A percentile compares a stretch with the other conserved stretches of the same genome.
These are phyloP conservation scores for Leptodermis oblonga DNA, from an alignment of 257 asterid genomes.

Conservation along the genomic window DNA sequence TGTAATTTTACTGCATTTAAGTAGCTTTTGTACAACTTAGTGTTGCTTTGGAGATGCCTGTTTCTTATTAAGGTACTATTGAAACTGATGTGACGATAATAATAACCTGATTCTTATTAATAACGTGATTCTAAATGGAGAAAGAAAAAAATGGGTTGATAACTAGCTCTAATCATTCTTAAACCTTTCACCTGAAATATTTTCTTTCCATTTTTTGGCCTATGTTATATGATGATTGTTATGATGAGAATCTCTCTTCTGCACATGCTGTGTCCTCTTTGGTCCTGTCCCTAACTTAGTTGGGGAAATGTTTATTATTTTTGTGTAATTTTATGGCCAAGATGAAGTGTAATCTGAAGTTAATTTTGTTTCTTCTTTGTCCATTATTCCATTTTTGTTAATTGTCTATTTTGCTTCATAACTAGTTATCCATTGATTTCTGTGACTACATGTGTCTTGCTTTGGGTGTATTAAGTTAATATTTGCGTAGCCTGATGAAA, in stretches of 20 bases:
- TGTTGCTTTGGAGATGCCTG: not conserved
- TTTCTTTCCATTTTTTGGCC: not conserved
- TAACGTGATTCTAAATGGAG: not conserved
- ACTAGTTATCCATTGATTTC: not conserved
- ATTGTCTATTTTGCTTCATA: not conserved
- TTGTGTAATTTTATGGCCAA: not conserved
- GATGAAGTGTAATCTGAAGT: not conserved
- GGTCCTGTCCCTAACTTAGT: not conserved
- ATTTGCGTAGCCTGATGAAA: constrained; percentile 5
- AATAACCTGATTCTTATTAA: too few species aligned
- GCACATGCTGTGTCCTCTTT: not conserved
- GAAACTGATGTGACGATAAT: not conserved
- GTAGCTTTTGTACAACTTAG: not conserved
- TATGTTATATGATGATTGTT: not conserved
- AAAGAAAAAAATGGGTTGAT: not conserved
- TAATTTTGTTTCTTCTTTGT: not conserved
- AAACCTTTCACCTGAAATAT: not conserved
- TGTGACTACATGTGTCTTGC: not conserved
- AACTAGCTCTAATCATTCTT: not conserved
- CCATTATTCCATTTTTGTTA: too few species aligned
- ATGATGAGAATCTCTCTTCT: not conserved
- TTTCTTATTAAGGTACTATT: not conserved
- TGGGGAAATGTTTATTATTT: not conserved
- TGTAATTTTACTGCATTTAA: not conserved
- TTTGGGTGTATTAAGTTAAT: not conserved